A percentile compares a stretch with the other conserved stretches of the same genome.
These are phyloP conservation scores for Mycena maculata DNA, from an alignment of 768 basidiomycete genomes.

Conservation along the genomic window DNA sequence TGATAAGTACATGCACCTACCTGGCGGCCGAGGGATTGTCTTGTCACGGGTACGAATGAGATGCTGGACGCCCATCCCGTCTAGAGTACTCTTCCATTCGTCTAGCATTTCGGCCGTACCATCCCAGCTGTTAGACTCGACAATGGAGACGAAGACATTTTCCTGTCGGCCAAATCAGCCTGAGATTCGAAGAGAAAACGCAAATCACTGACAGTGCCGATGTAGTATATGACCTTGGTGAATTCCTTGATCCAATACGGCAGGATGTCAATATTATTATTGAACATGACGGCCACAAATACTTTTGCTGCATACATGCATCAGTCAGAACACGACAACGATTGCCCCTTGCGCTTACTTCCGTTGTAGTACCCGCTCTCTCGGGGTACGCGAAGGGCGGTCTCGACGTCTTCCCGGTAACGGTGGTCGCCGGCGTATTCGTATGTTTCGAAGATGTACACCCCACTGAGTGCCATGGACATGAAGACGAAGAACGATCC, in stretches of 20 bases:
- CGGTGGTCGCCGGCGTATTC: slow-evolving; percentile 42
- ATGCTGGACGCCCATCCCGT: slow-evolving; percentile 38
- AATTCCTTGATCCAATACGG: slow-evolving; percentile 54
- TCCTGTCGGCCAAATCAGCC: slow-evolving; percentile 28
- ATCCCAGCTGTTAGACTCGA: slow-evolving; percentile 50
- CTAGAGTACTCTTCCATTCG: slow-evolving; percentile 41
- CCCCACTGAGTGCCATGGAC: slow-evolving; percentile 22
- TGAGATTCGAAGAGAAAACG: not conserved
- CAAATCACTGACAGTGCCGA: slow-evolving; percentile 42
- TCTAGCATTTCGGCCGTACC: slow-evolving; percentile 45
- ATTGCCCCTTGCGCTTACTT: not conserved
- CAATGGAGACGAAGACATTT: slow-evolving; percentile 47
- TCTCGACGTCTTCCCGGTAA: slow-evolving; percentile 34
- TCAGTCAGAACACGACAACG: not conserved
- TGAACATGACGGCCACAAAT: slow-evolving; percentile 55
- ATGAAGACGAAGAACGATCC: slow-evolving; percentile 8
- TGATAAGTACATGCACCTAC: not conserved
- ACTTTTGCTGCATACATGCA: slow-evolving; percentile 40
- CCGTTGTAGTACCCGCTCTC: slow-evolving; percentile 38
- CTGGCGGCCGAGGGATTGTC: slow-evolving; percentile 37
- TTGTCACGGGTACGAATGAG: slow-evolving; percentile 45
- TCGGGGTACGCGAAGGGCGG: slow-evolving; percentile 35
- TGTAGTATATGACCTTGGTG: slow-evolving; percentile 48
- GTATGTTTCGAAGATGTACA: slow-evolving; percentile 34
- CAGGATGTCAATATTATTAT: slow-evolving; percentile 50